phyloP scores from a whole-genome alignment of 2,329 filamentous ascomycete genomes.

The Shiraia sp. region DNA sequence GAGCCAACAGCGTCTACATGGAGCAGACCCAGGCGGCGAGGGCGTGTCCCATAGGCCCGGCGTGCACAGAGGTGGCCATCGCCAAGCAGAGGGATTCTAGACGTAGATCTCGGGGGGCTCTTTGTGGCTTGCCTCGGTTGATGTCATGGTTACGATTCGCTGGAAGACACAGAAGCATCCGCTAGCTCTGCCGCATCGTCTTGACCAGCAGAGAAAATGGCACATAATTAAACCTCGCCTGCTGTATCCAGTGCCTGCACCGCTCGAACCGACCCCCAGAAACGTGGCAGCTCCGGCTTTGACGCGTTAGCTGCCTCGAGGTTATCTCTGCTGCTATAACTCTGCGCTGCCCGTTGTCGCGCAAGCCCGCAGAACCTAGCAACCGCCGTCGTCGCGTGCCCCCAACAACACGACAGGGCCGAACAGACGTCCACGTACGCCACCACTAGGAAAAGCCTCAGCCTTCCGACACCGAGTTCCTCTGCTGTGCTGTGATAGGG shows the following conservation, averaged over 20 bases:
- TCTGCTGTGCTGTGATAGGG: too few relatives aligned
- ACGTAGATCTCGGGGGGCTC: conserved; percentile 7
- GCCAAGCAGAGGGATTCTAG: conserved; percentile 7
- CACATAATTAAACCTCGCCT: conserved; percentile 17
- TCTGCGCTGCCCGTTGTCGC: too few relatives aligned
- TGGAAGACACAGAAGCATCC: not conserved
- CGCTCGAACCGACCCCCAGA: conserved; percentile 22
- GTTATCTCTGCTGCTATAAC: too few relatives aligned
- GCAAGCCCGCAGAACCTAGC: too few relatives aligned
- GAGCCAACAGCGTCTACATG: conserved; percentile 4
- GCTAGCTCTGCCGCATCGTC: conserved; percentile 1
- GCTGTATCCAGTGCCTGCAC: conserved; percentile 25
- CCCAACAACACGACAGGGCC: too few relatives aligned
- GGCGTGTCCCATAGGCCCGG: not conserved
- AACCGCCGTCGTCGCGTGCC: too few relatives aligned
- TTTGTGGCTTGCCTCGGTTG: conserved; percentile 23
- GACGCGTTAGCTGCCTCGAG: too few relatives aligned
- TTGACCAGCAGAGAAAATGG: not conserved
- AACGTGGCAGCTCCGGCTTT: conserved; percentile 20
- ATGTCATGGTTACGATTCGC: conserved; percentile 23
- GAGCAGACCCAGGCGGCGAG: conserved; percentile 1
- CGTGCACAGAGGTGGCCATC: too few relatives aligned
- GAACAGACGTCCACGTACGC: too few relatives aligned
- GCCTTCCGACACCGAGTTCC: too few relatives aligned
- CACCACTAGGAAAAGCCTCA: too few relatives aligned